Evolutionary conservation across 2,329 filamentous ascomycete genomes (phyloP).

Genomic region (Fusarium irregulare): DNA sequence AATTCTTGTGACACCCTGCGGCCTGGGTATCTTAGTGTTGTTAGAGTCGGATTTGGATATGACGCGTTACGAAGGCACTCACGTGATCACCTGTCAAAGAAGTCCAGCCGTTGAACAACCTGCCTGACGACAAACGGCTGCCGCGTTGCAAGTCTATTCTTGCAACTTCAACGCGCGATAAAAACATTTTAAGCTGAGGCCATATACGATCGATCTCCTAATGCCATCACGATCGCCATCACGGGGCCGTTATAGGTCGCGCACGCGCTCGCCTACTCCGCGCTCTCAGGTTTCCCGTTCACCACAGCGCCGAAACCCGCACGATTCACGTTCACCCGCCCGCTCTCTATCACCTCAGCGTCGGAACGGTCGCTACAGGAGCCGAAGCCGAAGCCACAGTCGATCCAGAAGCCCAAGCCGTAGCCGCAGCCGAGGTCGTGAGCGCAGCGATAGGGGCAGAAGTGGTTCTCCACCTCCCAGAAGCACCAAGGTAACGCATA

Average conservation of each 20-base stretch:
- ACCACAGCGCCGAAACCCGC: constrained; percentile 45
- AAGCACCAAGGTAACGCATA: constrained; percentile 64
- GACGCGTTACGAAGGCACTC: constrained; percentile 11
- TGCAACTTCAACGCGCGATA: constrained; percentile 20
- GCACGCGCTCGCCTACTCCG: constrained; percentile 52
- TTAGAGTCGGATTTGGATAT: background rate
- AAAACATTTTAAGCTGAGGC: constrained; percentile 4
- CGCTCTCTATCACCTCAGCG: constrained; percentile 49
- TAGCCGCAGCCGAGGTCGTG: constrained; percentile 49
- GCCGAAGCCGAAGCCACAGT: constrained; percentile 43
- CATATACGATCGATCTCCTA: background rate
- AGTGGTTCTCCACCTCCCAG: constrained; percentile 54
- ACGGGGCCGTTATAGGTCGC: constrained; percentile 50
- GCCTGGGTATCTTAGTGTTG: background rate
- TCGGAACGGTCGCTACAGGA: constrained; percentile 51
- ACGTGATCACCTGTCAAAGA: constrained; percentile 40
- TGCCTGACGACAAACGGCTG: constrained; percentile 7
- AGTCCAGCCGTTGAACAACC: constrained; percentile 2
- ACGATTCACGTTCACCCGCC: constrained; percentile 51
- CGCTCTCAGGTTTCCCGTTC: constrained; percentile 52
- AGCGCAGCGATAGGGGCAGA: constrained; percentile 52
- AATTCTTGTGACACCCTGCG: too few relatives aligned
- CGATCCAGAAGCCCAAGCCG: constrained; percentile 45
- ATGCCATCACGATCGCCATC: constrained; percentile 51
- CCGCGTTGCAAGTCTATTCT: constrained; percentile 16